Evolutionary conservation across 2,329 filamentous ascomycete genomes (phyloP).

Genomic region (Corniculantispora saksenae): DNA sequence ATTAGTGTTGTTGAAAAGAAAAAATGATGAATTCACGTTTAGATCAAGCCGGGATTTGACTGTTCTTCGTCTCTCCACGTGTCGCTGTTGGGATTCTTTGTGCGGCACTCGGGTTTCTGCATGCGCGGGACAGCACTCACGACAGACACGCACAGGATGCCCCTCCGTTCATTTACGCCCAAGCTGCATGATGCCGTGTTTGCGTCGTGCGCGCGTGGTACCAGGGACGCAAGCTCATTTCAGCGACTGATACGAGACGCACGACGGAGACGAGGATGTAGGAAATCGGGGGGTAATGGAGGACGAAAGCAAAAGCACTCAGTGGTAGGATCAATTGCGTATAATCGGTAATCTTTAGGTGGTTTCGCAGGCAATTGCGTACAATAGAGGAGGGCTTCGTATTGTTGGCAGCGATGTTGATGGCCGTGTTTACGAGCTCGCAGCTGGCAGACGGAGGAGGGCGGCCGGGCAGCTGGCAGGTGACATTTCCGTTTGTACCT

Average conservation of each 20-base stretch:
- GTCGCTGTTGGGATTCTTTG: background rate
- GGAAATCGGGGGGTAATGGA: too few relatives aligned
- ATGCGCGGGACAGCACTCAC: background rate
- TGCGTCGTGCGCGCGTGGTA: conserved; percentile 9
- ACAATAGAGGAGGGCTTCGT: background rate
- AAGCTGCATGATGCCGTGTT: conserved; percentile 3
- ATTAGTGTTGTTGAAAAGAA: background rate
- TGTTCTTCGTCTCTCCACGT: background rate
- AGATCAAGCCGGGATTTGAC: background rate
- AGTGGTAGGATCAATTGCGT: too few relatives aligned
- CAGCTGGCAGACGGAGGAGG: conserved; percentile 3
- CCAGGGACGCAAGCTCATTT: background rate
- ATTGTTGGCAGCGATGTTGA: background rate
- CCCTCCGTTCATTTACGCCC: background rate
- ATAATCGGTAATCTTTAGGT: background rate
- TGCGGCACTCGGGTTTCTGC: background rate
- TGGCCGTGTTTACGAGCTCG: background rate
- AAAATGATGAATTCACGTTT: background rate
- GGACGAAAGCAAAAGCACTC: too few relatives aligned
- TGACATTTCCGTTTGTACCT: conserved; percentile 17
- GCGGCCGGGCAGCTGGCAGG: conserved; percentile 8
- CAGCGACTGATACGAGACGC: conserved; percentile 11
- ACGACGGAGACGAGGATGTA: background rate
- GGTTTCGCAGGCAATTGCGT: too few relatives aligned
- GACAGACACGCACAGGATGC: background rate